Percentiles rank a stretch among this genome's conserved stretches.
phyloP scores from a whole-genome alignment of 2,329 filamentous ascomycete species.

The Colletotrichum phormii region DNA sequence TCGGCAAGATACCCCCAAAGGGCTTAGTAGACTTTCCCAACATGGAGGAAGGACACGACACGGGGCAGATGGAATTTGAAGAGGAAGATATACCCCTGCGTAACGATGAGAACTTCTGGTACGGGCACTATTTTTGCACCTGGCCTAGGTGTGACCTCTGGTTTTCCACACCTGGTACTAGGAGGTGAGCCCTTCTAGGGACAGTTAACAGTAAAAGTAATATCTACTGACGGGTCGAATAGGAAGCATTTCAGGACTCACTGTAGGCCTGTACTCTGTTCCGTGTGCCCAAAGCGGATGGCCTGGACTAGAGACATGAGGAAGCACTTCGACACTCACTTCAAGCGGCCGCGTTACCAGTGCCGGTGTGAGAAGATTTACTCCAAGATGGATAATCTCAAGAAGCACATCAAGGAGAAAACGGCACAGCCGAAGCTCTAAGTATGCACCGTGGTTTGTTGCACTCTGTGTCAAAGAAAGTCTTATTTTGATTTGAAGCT shows the following conservation, averaged over 20 bases:
- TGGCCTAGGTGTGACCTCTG: not conserved
- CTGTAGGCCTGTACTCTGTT: not conserved
- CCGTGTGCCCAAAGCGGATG: not conserved
- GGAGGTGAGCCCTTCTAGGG: not conserved
- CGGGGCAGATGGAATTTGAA: not conserved
- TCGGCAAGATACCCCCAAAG: not conserved
- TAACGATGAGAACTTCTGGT: too few relatives aligned
- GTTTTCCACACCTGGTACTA: not conserved
- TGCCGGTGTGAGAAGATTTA: not conserved
- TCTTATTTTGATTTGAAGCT: too few relatives aligned
- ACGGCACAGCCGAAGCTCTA: too few relatives aligned
- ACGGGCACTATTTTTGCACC: not conserved
- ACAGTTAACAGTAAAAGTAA: too few relatives aligned
- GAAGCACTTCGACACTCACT: constrained; percentile 1
- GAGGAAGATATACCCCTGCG: not conserved
- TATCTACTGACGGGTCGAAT: too few relatives aligned
- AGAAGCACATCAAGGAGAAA: not conserved
- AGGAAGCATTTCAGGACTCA: constrained; percentile 1
- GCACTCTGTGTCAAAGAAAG: too few relatives aligned
- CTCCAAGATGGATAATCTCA: constrained; percentile 1
- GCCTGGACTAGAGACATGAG: constrained; percentile 1
- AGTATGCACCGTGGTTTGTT: not conserved
- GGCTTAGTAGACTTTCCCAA: not conserved
- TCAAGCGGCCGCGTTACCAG: not conserved
- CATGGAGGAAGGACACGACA: not conserved